Base-by-base conservation (phyloP, 1,284 basidiomycete species). In the Porodaedalea pini region DNA sequence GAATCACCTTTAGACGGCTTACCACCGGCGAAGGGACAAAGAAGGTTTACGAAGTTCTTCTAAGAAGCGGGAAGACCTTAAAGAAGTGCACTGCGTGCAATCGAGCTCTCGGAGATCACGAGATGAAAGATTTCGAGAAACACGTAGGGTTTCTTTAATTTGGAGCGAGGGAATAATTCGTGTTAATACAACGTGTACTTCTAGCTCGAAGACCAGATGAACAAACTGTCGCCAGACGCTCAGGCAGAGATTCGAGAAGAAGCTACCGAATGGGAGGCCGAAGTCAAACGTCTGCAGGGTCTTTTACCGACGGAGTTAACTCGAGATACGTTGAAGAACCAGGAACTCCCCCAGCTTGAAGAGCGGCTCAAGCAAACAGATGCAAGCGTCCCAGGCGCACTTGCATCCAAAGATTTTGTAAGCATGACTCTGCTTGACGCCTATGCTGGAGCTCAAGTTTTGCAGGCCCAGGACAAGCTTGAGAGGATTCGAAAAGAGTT, bases 71-170 rank as follows among this genome's bases (percentile, higher is more conserved):
- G 17, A 82, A 82, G 67, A 72, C 76, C 32, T 80, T 85, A 62
- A 85, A 89, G 63, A 74, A 78, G 2, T 98, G 95, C 65, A 75
- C 82, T 19, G 85, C 86, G 3, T 98, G 95, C 68, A 82, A 84
- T 62, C 82, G 94, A 4, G 75, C 75, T 27, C 75, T 98, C 66
- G 74, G 81, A 17, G 77, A 80, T 31, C 70, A 75, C 7, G 92
- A 95, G 59, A 68, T 86, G 41, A 69, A 68, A 1, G 73, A 75
- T 0, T 90, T 90, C 60, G 85, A 91, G 69, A 79, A 79, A 72
- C 82, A 82, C 61, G 91, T 91, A 56, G 2, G 37, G 45, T 7
- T 17, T 31, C 8, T 53, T 53, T 27, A 48, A 51, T 5, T 40
- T 6, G 10, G 8, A 19, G 10, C 27, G 8, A n/a, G 27, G n/a